phyloP scores from a whole-genome alignment of 2,329 filamentous ascomycete species.

The Calonectria pseudoreteaudii region DNA sequence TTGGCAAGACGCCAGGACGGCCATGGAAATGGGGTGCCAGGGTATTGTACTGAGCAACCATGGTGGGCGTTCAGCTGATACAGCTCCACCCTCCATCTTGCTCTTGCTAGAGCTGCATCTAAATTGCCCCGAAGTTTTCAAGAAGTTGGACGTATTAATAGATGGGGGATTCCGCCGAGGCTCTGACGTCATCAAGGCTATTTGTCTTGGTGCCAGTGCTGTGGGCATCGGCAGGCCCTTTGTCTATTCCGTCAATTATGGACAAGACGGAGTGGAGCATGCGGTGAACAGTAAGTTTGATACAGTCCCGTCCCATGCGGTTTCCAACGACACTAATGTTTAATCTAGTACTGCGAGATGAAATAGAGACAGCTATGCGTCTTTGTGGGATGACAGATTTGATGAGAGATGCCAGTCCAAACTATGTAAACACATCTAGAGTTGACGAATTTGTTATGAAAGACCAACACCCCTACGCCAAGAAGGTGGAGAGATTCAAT shows the following conservation, averaged over 20 bases:
- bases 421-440: constrained; percentile 13
- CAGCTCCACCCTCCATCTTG: constrained; percentile 65
- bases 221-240: constrained; percentile 73
- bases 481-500: not conserved
- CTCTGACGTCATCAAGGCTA: constrained; percentile 74
- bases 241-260: constrained; percentile 71
- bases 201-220: constrained; percentile 73
- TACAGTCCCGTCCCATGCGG: not conserved
- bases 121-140: constrained; percentile 70
- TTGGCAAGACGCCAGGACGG: constrained; percentile 71
- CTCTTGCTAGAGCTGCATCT: constrained; percentile 73
- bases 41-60: constrained; percentile 79
- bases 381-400: constrained; percentile 47
- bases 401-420: constrained; percentile 16
- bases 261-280: constrained; percentile 66
- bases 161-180: constrained; percentile 75
- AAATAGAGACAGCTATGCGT: constrained; percentile 75
- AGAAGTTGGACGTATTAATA: constrained; percentile 70
- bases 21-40: constrained; percentile 70
- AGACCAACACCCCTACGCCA: constrained; percentile 17
- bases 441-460: constrained; percentile 9
- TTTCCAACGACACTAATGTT: not conserved
- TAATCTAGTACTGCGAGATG: constrained; percentile 59
- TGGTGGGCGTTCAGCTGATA: constrained; percentile 70
- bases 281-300: constrained; percentile 61